Percentiles rank a stretch among this genome's conserved stretches.
These are phyloP conservation scores for Lyophyllum decastes DNA, from an alignment of 768 basidiomycete genomes.

Conservation along the genomic window DNA sequence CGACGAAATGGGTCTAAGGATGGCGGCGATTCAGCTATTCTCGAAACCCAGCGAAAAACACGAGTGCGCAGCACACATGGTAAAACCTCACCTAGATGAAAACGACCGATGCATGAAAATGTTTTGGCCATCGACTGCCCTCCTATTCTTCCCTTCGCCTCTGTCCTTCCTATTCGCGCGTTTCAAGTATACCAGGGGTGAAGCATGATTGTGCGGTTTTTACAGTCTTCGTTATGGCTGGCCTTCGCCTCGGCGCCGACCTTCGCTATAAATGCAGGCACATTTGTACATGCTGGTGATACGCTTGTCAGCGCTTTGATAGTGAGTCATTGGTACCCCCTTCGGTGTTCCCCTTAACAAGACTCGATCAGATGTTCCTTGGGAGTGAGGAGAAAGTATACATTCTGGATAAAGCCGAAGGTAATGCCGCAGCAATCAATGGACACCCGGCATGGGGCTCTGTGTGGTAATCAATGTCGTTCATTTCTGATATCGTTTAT, in stretches of 20 bases:
- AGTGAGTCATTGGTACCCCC: neutral
- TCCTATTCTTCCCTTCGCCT: neutral
- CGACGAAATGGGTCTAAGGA: no score
- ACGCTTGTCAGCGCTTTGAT: neutral
- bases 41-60: no score
- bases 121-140: no score
- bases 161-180: neutral
- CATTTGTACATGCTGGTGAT: neutral
- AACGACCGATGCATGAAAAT: no score
- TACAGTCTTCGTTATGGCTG: neutral
- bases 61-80: no score
- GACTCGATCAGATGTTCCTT: constrained; percentile 55
- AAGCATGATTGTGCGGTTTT: neutral
- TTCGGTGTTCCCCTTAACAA: neutral
- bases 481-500: neutral
- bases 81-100: no score
- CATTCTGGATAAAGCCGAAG: constrained; percentile 78
- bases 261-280: neutral
- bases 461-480: constrained; percentile 14
- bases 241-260: neutral
- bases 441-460: constrained; percentile 63
- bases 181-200: neutral
- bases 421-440: constrained; percentile 57
- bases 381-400: constrained; percentile 71
- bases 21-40: no score